A percentile compares a stretch with the other conserved stretches of the same genome.
Evolutionary conservation across 768 basidiomycete species (phyloP).

Genomic region (Leucogyrophana mollusca): DNA sequence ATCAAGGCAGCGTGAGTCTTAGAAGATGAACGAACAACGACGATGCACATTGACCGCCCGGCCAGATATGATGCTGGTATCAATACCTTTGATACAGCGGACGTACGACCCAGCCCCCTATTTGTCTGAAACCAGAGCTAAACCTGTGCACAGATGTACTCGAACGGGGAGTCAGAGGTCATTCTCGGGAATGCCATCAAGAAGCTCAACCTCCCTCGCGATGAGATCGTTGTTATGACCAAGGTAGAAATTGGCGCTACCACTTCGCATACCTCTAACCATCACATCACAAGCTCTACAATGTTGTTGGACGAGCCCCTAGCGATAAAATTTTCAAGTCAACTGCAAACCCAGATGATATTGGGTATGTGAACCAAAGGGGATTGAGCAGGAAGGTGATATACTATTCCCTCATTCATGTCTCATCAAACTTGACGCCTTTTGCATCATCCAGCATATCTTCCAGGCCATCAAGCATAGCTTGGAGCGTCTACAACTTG

Average conservation of each 20-base stretch:
- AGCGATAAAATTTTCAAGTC: constrained; percentile 5
- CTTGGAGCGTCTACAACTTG: constrained; percentile 66
- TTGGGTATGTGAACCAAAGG: constrained; percentile 56
- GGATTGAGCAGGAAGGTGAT: constrained; percentile 45
- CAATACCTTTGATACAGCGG: constrained; percentile 60
- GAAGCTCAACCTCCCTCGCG: constrained; percentile 38
- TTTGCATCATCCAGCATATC: constrained; percentile 48
- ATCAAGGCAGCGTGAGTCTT: constrained; percentile 31
- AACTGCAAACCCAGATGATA: constrained; percentile 22
- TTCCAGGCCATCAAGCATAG: constrained; percentile 66
- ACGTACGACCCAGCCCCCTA: constrained; percentile 31
- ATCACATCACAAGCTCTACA: constrained; percentile 6
- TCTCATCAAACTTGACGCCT: not conserved
- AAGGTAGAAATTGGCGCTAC: constrained; percentile 29
- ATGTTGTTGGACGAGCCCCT: constrained; percentile 11
- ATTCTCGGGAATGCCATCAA: constrained; percentile 48
- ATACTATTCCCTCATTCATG: not conserved
- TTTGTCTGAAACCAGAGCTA: constrained; percentile 30
- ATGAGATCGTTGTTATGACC: constrained; percentile 45
- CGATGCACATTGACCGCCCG: not conserved
- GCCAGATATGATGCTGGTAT: constrained; percentile 57
- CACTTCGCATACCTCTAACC: not conserved
- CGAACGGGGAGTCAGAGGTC: constrained; percentile 38
- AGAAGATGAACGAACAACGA: not conserved
- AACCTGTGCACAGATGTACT: constrained; percentile 33